A percentile compares a stretch with the other conserved stretches of the same genome.
phyloP scores from a whole-genome alignment of 2,329 filamentous ascomycete species.

The Ilyonectria mors-panacis region DNA sequence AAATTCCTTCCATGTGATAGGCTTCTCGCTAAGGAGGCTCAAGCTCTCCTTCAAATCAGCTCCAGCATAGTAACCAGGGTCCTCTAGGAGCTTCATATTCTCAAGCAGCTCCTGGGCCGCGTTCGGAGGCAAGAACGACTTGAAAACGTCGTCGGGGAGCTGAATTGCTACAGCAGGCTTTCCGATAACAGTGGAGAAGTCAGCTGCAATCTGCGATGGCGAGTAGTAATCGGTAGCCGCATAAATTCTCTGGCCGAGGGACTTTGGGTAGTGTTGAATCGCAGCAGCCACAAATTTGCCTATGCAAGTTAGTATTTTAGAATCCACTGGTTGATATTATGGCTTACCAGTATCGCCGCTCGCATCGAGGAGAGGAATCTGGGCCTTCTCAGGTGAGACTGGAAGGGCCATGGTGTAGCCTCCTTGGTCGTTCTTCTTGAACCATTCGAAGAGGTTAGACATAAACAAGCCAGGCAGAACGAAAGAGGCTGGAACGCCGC shows the following conservation, averaged over 20 bases:
- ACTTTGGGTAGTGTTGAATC: constrained; percentile 47
- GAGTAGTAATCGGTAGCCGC: constrained; percentile 56
- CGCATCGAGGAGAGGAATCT: constrained; percentile 57
- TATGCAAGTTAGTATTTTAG: constrained; percentile 1
- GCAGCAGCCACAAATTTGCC: constrained; percentile 52
- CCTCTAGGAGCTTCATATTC: constrained; percentile 58
- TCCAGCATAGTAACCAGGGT: constrained; percentile 59
- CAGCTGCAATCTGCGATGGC: constrained; percentile 49
- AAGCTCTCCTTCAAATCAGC: constrained; percentile 52
- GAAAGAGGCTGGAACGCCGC: constrained; percentile 66
- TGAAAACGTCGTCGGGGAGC: constrained; percentile 53
- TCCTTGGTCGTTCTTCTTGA: constrained; percentile 42
- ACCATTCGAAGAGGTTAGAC: constrained; percentile 59
- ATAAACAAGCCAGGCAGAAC: constrained; percentile 69
- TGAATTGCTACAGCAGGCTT: constrained; percentile 50
- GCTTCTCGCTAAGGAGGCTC: constrained; percentile 53
- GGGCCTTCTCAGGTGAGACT: constrained; percentile 48
- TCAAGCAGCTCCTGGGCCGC: constrained; percentile 56
- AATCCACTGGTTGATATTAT: not conserved
- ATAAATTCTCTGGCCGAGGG: constrained; percentile 52
- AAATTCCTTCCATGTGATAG: constrained; percentile 57
- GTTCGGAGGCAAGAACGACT: constrained; percentile 50
- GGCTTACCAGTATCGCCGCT: constrained; percentile 58
- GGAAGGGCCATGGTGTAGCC: constrained; percentile 50
- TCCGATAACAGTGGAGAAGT: constrained; percentile 54